Percentiles rank a stretch among this genome's conserved stretches.
phyloP scores from a whole-genome alignment of 2,329 filamentous ascomycete genomes.

The Fusarium transvaalense region DNA sequence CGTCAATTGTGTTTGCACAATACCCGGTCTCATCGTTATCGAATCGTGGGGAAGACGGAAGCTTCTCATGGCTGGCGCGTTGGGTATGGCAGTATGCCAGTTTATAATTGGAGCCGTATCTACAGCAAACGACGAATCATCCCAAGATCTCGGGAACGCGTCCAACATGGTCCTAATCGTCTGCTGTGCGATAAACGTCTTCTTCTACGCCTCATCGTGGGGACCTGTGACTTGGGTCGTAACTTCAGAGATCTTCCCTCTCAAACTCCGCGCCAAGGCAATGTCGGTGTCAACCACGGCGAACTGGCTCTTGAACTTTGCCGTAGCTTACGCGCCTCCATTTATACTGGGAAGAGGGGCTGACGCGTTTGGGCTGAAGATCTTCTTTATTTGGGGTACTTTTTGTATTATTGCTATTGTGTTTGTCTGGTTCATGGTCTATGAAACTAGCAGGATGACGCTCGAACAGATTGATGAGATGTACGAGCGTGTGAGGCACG shows the following conservation, averaged over 20 bases:
- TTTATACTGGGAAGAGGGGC: conserved; percentile 77
- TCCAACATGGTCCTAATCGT: conserved; percentile 72
- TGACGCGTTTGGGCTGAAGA: conserved; percentile 76
- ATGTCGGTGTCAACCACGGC: conserved; percentile 81
- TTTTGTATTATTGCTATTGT: conserved; percentile 79
- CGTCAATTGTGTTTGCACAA: conserved; percentile 81
- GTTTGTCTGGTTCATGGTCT: conserved; percentile 81
- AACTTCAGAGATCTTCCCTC: conserved; percentile 76
- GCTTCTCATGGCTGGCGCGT: conserved; percentile 78
- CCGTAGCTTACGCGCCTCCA: conserved; percentile 86
- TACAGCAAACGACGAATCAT: conserved; percentile 54
- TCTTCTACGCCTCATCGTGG: conserved; percentile 84
- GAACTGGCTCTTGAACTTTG: conserved; percentile 85
- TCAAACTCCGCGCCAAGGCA: conserved; percentile 78
- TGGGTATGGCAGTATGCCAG: conserved; percentile 78
- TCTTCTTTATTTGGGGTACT: conserved; percentile 86
- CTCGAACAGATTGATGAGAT: conserved; percentile 84
- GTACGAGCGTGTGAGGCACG: conserved; percentile 76
- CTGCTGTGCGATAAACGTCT: conserved; percentile 77
- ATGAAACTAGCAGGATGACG: conserved; percentile 81
- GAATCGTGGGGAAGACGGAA: conserved; percentile 81
- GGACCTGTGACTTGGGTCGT: conserved; percentile 82
- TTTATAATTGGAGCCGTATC: conserved; percentile 73
- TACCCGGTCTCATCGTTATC: conserved; percentile 80
- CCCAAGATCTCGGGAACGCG: conserved; percentile 54